These are phyloP conservation scores for Yamadazyma aaseri DNA, from an alignment of 1,139 yeast genomes.

Conservation along the genomic window DNA sequence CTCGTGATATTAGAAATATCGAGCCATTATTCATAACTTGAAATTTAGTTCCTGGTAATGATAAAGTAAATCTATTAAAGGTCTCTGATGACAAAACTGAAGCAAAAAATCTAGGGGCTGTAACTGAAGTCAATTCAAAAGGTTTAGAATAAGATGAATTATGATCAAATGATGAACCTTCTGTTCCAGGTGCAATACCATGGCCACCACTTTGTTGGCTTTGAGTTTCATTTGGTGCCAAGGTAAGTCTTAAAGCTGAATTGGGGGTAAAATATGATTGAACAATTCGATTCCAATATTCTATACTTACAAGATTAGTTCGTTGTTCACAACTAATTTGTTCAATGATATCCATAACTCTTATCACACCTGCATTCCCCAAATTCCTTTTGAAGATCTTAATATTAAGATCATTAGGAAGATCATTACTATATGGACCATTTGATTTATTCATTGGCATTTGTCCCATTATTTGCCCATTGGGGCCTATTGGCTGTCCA, in stretches of 20 bases:
- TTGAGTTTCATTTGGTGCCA: conserved; percentile 14
- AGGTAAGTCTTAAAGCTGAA: conserved; percentile 29
- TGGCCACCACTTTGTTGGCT: too few relatives aligned
- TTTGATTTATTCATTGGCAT: background rate
- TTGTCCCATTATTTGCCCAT: conserved; percentile 2
- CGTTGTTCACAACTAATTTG: conserved; percentile 34
- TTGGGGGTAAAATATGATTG: conserved; percentile 35
- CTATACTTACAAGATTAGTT: conserved; percentile 28
- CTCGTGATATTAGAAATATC: conserved; percentile 58
- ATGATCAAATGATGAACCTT: conserved; percentile 1
- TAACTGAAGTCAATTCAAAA: conserved; percentile 61
- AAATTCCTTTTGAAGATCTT: conserved; percentile 39
- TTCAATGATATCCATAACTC: conserved; percentile 39
- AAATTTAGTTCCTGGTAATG: conserved; percentile 63
- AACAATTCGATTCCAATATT: conserved; percentile 41
- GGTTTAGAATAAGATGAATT: conserved; percentile 32
- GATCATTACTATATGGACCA: conserved; percentile 12
- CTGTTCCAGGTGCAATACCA: too few relatives aligned
- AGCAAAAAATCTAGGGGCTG: conserved; percentile 67
- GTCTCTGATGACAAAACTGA: conserved; percentile 47
- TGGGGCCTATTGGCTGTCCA: background rate
- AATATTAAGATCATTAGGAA: conserved; percentile 35
- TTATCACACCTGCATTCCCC: conserved; percentile 46
- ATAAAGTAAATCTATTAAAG: conserved; percentile 55
- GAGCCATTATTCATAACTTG: conserved; percentile 67